phyloP scores from a whole-genome alignment of 2,329 filamentous ascomycete species.

The Sporothrix mexicana region DNA sequence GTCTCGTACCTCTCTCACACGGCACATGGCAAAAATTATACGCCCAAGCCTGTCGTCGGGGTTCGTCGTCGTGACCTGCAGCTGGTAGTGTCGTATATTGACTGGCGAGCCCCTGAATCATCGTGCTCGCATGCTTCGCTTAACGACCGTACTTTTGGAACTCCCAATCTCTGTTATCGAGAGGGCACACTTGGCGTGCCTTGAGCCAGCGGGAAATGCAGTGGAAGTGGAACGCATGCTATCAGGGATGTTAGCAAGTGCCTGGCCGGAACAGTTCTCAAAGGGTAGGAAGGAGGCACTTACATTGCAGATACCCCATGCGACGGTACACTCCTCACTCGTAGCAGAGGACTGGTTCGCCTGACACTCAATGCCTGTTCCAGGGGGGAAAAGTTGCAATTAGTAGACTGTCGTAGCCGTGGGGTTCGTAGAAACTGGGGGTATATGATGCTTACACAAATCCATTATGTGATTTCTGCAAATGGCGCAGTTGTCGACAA shows the following conservation, averaged over 20 bases:
- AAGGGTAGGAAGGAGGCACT: slow-evolving; percentile 52
- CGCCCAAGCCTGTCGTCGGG: too few relatives aligned
- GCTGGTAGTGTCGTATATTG: too few relatives aligned
- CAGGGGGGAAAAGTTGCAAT: background rate
- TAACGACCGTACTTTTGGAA: slow-evolving; percentile 96
- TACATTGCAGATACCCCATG: slow-evolving; percentile 99
- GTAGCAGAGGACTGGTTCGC: slow-evolving; percentile 97
- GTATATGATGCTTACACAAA: slow-evolving; percentile 67
- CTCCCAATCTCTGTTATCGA: slow-evolving; percentile 99
- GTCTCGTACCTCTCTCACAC: too few relatives aligned
- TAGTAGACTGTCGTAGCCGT: background rate
- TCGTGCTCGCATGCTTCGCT: background rate
- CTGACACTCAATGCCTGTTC: slow-evolving; percentile 92
- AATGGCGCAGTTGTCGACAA: slow-evolving; percentile 99
- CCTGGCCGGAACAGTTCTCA: background rate
- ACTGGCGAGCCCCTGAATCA: too few relatives aligned
- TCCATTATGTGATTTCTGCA: slow-evolving; percentile 99
- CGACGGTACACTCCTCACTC: slow-evolving; percentile 97
- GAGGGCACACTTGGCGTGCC: slow-evolving; percentile 95
- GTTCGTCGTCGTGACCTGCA: too few relatives aligned
- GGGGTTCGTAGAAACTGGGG: background rate
- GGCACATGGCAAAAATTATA: too few relatives aligned
- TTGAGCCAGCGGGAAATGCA: slow-evolving; percentile 99
- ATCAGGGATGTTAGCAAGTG: slow-evolving; percentile 20
- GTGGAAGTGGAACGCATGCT: slow-evolving; percentile 99